Evolutionary conservation across 1,284 basidiomycete species (phyloP), one percentile per base, ranked within the genome.

Genomic region (Caloboletus inedulis): DNA sequence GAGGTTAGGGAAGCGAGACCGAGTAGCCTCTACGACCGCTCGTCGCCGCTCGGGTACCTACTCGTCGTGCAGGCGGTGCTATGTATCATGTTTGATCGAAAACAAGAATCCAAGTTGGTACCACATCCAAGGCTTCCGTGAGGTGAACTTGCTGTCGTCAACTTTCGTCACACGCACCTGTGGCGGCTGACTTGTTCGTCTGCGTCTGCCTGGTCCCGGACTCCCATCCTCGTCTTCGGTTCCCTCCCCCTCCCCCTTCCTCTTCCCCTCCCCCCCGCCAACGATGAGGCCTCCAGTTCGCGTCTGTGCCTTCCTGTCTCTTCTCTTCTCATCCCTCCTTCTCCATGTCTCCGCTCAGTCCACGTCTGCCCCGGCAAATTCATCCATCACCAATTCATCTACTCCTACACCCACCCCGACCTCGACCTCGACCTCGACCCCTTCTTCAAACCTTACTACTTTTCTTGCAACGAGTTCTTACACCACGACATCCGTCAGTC

Each of bases 391-490:
- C 25, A 41, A 27, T 40, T 53, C 56, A 4, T 37, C 58, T 2
- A 49, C 57, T 25, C 29, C 57, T 33, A 43, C 29, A 3, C 3
- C 37, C 2, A 43, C 39, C 12, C 16, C 31, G 16, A 49, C 54
- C 6, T 2, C 33, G 5, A 47, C 56, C 2, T 51, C 27, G 36
- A 25, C 60, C n/a, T 47, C 57, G 3, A 50, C 59, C 4, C 40
- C 42, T 8, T 53, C 64, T 19, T 45, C 55, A n/a, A 68, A 60
- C 47, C 50, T 77, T 52, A 78, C 76, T 33, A 69, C 82, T 27
- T 78, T 80, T 51, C 69, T 75, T 44, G 75, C 76, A 4, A 82
- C 84, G 7, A 74, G 72, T 47, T 72, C 73, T 3, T 63, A 73
- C 54, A 78, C 80, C 30, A 62, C 77, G 43, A 80, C 79, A 33